Evolutionary conservation across 1,284 basidiomycete species (phyloP), one percentile per base, ranked within the genome.

Genomic region (Tilletia walkeri): DNA sequence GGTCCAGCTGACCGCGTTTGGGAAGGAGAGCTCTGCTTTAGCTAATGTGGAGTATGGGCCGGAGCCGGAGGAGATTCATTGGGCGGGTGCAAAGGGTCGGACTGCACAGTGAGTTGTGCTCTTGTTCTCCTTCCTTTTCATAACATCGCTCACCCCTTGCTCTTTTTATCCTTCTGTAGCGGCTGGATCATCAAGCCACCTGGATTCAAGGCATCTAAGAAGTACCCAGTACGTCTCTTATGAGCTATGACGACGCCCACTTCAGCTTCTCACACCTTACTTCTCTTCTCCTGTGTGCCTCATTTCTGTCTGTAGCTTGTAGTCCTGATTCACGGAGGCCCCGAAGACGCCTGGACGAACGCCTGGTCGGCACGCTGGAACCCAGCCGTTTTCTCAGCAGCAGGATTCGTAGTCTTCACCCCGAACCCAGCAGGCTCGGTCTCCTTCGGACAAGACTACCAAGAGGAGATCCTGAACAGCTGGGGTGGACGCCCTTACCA

Each of bases 281-380:
- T 53, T 18, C 18, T 7, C 24, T 18, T n/a, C 24, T 6, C 18
- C 24, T 53, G 18, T n/a, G 24, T 30, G 24, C 24, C 24, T 30
- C 24, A 30, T 30, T 30, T 30, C 24, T 30, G 24, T 67, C 50
- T 73, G 67, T 36, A 71, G 18, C 65, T 79, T 18, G 67, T 68
- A 1, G 70, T 77, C 20, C 65, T 79, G 16, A 75, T 80, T 24
- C 80, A 81, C 68, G 80, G 80, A 6, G 80, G 80, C 1, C 80
- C 80, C 24, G 78, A 80, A 50, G 75, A 76, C 30, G 73, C 73
- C n/a, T 80, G 77, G 76, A 69, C 54, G 24, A 73, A 79, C 63
- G 65, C 67, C 50, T 81, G 80, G 80, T 73, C 70, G 45, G 70
- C 67, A 36, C 77, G 78, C 20, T 80, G 78, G 80, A 79, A 80